Base-by-base conservation (phyloP, 345 rosid genomes). In the Fremontodendron californicum region DNA sequence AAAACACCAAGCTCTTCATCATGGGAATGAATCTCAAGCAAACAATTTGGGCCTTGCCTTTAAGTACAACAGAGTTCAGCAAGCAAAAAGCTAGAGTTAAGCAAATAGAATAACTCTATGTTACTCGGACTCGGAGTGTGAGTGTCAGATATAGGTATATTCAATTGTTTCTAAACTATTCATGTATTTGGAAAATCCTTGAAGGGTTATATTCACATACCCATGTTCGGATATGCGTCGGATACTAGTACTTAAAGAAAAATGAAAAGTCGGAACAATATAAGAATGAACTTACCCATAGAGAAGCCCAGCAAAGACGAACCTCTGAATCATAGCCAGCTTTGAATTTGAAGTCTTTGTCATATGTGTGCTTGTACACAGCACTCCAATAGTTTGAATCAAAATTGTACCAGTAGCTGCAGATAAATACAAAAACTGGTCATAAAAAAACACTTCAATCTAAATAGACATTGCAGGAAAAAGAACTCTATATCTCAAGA, bases 241-340 rank as follows among this genome's bases (percentile, higher is more conserved):
- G n/a, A n/a, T n/a, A n/a, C n/a, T n/a, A n/a, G n/a, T n/a, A n/a
- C n/a, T n/a, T n/a, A n/a, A n/a, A n/a, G n/a, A n/a, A n/a, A n/a
- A n/a, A n/a, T n/a, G n/a, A n/a, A n/a, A n/a, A n/a, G n/a, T n/a
- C n/a, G n/a, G n/a, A n/a, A n/a, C n/a, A n/a, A n/a, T n/a, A n/a
- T n/a, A n/a, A n/a, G n/a, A n/a, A n/a, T n/a, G 58, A 33, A 82
- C 90, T 87, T 86, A 96, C 98, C 98, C 98, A 91, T 48, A 96
- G 89, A 78, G 97, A 96, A 7, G 97, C 97, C 99, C 98, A 96
- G 76, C 95, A 96, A 74, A 96, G 88, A 27, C 91, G 94, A 63
- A 77, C 93, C 63, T 87, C 92, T 0, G 91, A 96, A 86, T 96
- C 98, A 81, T 93, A 96, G 12, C 99, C 98, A 37, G 94, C 93